phyloP scores from a whole-genome alignment of 495 filamentous ascomycete genomes.

The Alectoria sarmentosa region DNA sequence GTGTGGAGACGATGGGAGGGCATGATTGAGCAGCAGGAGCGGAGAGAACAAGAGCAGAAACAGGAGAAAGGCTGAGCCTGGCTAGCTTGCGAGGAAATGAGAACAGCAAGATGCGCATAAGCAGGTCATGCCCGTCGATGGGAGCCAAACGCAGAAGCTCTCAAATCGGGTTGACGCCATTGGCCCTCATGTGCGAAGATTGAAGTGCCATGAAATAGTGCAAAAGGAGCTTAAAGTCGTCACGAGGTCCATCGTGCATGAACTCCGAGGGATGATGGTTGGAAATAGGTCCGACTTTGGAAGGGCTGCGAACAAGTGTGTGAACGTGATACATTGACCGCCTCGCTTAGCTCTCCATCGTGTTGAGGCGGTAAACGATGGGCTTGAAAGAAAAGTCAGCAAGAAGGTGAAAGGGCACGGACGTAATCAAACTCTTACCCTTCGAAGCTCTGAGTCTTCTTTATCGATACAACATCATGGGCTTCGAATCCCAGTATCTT shows the following conservation, averaged over 20 bases:
- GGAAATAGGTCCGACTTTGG: background rate
- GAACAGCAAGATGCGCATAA: background rate
- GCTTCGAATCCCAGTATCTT: background rate
- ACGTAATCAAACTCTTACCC: background rate
- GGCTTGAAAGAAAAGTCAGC: background rate
- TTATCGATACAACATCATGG: background rate
- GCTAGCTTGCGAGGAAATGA: background rate
- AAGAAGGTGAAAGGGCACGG: background rate
- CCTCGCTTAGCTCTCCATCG: background rate
- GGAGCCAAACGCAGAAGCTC: too few species aligned
- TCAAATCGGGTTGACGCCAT: background rate
- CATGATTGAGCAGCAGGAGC: conserved; percentile 26
- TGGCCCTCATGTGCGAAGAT: background rate
- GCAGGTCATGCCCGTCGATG: background rate
- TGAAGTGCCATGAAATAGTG: background rate
- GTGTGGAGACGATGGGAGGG: conserved; percentile 48
- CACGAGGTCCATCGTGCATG: background rate
- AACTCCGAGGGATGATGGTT: background rate
- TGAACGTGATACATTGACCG: background rate
- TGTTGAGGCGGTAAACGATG: background rate
- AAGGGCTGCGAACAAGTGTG: background rate
- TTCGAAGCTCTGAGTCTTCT: background rate
- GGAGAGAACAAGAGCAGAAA: conserved; percentile 23
- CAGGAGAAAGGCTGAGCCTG: conserved; percentile 10
- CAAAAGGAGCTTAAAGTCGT: background rate